Evolutionary conservation across 306 rosid species (phyloP).

Genomic region (Rosa multiflora): DNA sequence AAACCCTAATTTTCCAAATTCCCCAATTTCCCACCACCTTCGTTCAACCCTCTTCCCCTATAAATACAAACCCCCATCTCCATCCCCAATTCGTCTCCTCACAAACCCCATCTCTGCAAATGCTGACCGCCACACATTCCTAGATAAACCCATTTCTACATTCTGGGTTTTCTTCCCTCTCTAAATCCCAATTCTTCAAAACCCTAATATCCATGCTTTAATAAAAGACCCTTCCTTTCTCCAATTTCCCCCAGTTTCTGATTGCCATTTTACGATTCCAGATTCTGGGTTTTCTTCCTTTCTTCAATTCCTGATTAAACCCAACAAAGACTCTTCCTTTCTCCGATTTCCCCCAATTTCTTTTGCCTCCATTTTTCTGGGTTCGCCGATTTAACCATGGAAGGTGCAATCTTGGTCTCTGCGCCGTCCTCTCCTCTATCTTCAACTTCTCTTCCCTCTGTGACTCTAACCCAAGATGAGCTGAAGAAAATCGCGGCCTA

Average conservation of each 20-base stretch:
- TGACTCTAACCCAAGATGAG: slow-evolving; percentile 72
- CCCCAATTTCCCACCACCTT: slow-evolving; percentile 16
- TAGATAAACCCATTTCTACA: no score
- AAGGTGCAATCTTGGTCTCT: slow-evolving; percentile 49
- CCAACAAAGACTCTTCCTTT: neutral
- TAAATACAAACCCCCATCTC: slow-evolving; percentile 7
- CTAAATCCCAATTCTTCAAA: no score
- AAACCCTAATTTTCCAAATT: neutral
- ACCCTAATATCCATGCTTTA: neutral
- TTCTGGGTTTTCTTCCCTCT: no score
- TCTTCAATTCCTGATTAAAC: neutral
- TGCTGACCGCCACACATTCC: slow-evolving; percentile 15
- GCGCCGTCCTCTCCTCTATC: slow-evolving; percentile 41
- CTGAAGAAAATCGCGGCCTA: slow-evolving; percentile 88
- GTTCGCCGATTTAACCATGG: slow-evolving; percentile 57
- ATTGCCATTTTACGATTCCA: no score
- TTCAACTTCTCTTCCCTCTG: slow-evolving; percentile 25
- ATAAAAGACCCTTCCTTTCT: neutral
- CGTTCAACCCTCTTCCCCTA: neutral
- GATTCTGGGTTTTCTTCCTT: neutral
- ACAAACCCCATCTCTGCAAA: slow-evolving; percentile 30
- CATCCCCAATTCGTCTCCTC: slow-evolving; percentile 18
- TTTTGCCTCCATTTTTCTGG: slow-evolving; percentile 47
- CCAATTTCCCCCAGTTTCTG: neutral
- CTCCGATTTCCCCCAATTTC: neutral